Percentiles rank a stretch among this genome's conserved stretches.
Evolutionary conservation across 2,329 filamentous ascomycete genomes (phyloP).

Genomic region (Bipolaris cookei): DNA sequence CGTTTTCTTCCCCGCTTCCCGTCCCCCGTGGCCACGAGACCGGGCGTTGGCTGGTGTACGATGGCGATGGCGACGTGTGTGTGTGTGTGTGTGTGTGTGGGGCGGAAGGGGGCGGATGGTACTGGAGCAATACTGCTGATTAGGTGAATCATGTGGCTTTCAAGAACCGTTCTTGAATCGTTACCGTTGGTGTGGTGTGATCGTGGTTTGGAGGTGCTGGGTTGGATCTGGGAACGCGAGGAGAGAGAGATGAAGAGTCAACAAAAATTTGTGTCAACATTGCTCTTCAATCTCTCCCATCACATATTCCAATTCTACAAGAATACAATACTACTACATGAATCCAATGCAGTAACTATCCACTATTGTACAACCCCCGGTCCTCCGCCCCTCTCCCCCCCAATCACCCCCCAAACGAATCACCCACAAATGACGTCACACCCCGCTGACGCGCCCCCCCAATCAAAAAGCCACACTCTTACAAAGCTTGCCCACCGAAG

Average conservation of each 20-base stretch:
- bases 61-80: not conserved
- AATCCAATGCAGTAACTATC: too few relatives aligned
- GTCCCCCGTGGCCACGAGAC: slow-evolving; percentile 17
- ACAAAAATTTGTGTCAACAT: too few relatives aligned
- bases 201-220: not conserved
- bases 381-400: too few relatives aligned
- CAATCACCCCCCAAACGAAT: not conserved
- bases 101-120: slow-evolving; percentile 16
- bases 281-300: too few relatives aligned
- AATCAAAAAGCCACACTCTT: not conserved
- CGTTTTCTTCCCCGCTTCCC: not conserved
- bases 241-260: too few relatives aligned
- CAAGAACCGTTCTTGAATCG: not conserved
- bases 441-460: not conserved
- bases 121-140: not conserved
- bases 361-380: too few relatives aligned
- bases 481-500: not conserved
- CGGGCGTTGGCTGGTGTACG: not conserved
- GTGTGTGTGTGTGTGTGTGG: slow-evolving; percentile 15
- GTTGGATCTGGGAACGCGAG: too few relatives aligned
- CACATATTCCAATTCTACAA: too few relatives aligned
- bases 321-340: too few relatives aligned
- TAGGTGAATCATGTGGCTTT: not conserved
- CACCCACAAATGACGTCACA: not conserved
- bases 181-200: not conserved